Base-by-base conservation (phyloP, 2,329 filamentous ascomycete genomes). In the Volutella citrinella region DNA sequence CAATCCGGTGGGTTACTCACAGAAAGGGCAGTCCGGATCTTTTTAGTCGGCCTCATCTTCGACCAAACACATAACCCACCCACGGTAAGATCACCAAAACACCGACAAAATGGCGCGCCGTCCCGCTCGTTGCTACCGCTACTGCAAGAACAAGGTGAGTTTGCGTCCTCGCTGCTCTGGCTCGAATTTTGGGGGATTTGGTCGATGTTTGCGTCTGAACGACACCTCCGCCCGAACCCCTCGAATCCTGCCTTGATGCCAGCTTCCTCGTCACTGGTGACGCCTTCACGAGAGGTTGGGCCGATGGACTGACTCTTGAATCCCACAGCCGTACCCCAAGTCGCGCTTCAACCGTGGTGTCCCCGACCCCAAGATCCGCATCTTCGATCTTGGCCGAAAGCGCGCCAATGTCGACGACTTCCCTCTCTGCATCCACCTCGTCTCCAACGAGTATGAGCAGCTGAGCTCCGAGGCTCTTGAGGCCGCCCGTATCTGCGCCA, bases 131-230 rank as follows among this genome's bases (percentile, higher is more conserved):
- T 98, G 93, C 80, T 98, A 95, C 83, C 85, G 93, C 68, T 98
- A 98, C 87, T 98, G 93, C 90, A 98, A 98, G 88, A 98, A 97
- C 85, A 96, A 96, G 89, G 89, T 95, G 69, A 74, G 84, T 72
- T 48, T 30, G 26, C 32, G 32, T 32, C 33, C 27, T 38, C 32
- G 38, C 24, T 34, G 30, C 30, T 28, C 37, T 20, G 26, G 31
- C 34, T 33, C 39, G 32, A 29, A 42, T 33, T 40, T 32, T 36
- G 34, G 36, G 27, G 39, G 36, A 26, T 40, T 46, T 41, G 32
- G 19, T 28, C n/a, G n/a, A n/a, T n/a, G n/a, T n/a, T n/a, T n/a
- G n/a, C n/a, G n/a, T n/a, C n/a, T n/a, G n/a, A n/a, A n/a, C n/a
- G n/a, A n/a, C n/a, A n/a, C n/a, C n/a, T n/a, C n/a, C n/a, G n/a